Base-by-base conservation (phyloP, 495 filamentous ascomycete genomes). In the Staphylotrichum longicolle region DNA sequence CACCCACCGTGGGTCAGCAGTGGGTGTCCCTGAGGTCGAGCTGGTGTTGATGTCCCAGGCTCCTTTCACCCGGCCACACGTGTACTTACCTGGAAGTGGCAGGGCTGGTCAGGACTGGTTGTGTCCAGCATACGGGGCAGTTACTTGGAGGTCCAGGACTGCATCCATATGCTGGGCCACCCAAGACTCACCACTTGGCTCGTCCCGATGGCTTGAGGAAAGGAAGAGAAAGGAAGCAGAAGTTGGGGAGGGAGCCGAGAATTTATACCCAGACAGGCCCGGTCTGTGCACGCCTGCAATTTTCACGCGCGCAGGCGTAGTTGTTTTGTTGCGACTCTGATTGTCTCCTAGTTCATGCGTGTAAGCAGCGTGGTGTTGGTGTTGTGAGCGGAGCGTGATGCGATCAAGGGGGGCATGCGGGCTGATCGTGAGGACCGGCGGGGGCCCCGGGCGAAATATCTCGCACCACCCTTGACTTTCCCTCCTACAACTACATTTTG, bases 221-320 rank as follows among this genome's bases (percentile, higher is more conserved):
- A 58, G 27, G 40, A 52, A 51, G 20, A 58, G 39, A 52, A 51
- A 50, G 33, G 54, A 58, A 30, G 47, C n/a, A 11, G 46, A 30
- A 20, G 32, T 20, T 45, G 40, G 46, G 12, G 7, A 27, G 15
- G 37, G 32, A 49, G 45, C 1, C n/a, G 27, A 5, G 15, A 45
- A 51, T 58, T 45, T 50, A 63, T 58, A 58, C 11, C 14, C 40
- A 15, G 14, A 32, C 46, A 14, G 15, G 37, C 39, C 35, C 49
- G 60, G 60, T 46, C 60, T 51, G 54, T 63, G 60, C 60, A 58
- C 54, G 46, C 15, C 37, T 63, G 54, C 60, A 52, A 55, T 45
- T 47, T 52, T 54, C 10, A 10, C 5, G 37, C 37, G 5, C 10
- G 51, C 39, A 7, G 5, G 5, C 39, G n/a, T 10, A 44, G 9